Evolutionary conservation across 116 monocot genomes (phyloP).

Genomic region (Trichopus zeylanicus): DNA sequence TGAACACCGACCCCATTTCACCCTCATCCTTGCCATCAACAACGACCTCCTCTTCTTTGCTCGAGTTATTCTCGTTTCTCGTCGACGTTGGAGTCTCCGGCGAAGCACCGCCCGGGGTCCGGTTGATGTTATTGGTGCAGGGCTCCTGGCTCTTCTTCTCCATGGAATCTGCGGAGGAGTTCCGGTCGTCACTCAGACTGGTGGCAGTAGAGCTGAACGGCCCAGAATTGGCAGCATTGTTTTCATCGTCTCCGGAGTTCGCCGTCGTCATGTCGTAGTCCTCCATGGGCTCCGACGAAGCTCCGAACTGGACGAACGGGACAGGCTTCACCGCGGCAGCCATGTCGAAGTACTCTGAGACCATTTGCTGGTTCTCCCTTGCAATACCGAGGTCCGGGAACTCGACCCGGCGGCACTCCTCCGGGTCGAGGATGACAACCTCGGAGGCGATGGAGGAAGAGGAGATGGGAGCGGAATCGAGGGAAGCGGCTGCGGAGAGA

Average conservation of each 20-base stretch:
- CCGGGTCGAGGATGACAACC: constrained; percentile 3
- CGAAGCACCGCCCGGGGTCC: no score
- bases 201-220: no score
- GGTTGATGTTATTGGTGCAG: no score
- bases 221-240: no score
- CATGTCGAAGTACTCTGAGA: constrained; percentile 39
- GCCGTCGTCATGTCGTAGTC: not conserved
- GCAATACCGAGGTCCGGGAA: constrained; percentile 35
- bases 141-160: no score
- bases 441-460: no score
- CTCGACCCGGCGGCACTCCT: constrained; percentile 33
- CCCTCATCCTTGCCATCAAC: not conserved
- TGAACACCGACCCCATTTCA: not conserved
- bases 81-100: no score
- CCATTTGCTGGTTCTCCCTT: constrained; percentile 32
- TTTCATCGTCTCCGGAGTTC: no score
- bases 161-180: no score
- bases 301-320: constrained; percentile 10
- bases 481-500: not conserved
- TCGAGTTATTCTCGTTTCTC: no score
- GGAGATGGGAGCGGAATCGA: not conserved
- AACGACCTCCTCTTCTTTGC: no score
- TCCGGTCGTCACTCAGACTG: no score
- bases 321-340: constrained; percentile 14
- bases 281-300: not conserved